Conservation (phyloP, 768 basidiomycete genomes). For the Podaxis pistillaris region DNA sequence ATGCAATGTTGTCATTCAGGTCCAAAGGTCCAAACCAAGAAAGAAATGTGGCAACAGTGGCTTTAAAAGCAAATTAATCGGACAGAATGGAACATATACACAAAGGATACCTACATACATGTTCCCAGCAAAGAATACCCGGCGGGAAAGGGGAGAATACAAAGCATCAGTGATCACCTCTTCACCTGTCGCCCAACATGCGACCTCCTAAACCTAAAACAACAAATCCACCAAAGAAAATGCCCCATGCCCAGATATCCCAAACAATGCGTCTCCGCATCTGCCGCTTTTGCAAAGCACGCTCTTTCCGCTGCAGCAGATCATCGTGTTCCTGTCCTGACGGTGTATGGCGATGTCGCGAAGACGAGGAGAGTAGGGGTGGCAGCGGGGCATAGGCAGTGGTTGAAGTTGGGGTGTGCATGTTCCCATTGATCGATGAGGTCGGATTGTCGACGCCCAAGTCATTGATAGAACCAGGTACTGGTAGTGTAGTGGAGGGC, state of each 20-base stretch:
- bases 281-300: slow-evolving; percentile 73
- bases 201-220: not conserved
- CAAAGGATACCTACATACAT: not conserved
- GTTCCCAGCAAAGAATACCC: not conserved
- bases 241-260: slow-evolving; percentile 78
- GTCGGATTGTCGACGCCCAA: slow-evolving; percentile 26
- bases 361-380: not conserved
- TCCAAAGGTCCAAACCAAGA: not conserved
- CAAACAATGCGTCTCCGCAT: slow-evolving; percentile 72
- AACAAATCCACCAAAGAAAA: slow-evolving; percentile 11
- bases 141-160: not conserved
- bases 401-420: not conserved
- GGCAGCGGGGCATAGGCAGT: not conserved
- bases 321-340: slow-evolving; percentile 47
- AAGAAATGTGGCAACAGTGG: not conserved
- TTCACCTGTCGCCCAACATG: not conserved
- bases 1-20: not conserved
- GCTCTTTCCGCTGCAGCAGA: slow-evolving; percentile 84
- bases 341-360: slow-evolving; percentile 20
- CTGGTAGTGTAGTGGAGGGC: not conserved
- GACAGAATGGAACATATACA: not conserved
- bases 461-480: slow-evolving; percentile 2
- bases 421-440: slow-evolving; percentile 6
- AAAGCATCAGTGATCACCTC: not conserved
- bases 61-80: not conserved